A percentile compares a stretch with the other conserved stretches of the same genome.
Conservation (phyloP, 2,329 filamentous ascomycete genomes). For the Periconia sp. region DNA sequence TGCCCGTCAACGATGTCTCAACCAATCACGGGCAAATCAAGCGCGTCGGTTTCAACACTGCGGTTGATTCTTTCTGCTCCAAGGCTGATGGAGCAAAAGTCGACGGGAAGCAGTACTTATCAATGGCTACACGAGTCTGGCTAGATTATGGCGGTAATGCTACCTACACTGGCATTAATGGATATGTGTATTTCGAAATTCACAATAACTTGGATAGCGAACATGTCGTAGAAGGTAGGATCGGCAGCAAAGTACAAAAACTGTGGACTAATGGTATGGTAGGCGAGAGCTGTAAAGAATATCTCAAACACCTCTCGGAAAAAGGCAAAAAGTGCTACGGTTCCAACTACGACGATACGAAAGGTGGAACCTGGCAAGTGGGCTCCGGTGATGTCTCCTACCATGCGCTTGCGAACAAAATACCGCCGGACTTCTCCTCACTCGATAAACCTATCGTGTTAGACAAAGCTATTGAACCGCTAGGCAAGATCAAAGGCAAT, state of each 20-base stretch:
- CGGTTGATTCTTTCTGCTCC: conserved; percentile 20
- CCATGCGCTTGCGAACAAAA: conserved; percentile 19
- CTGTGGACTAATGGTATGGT: not conserved
- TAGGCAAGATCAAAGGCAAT: conserved; percentile 15
- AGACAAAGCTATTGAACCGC: conserved; percentile 6
- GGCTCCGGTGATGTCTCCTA: conserved; percentile 15
- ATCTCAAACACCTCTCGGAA: conserved; percentile 16
- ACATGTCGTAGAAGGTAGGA: conserved; percentile 14
- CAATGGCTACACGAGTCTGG: conserved; percentile 18
- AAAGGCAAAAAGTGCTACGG: conserved; percentile 17
- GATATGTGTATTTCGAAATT: conserved; percentile 22
- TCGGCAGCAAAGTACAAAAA: not conserved
- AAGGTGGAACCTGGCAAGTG: conserved; percentile 23
- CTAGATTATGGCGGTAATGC: conserved; percentile 10
- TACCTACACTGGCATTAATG: conserved; percentile 15
- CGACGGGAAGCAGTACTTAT: conserved; percentile 10
- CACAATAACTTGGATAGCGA: conserved; percentile 15
- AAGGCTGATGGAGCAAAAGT: conserved; percentile 14
- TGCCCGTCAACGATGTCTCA: conserved; percentile 15
- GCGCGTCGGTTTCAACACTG: conserved; percentile 16
- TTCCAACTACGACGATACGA: conserved; percentile 17
- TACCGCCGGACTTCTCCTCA: conserved; percentile 10
- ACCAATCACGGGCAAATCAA: conserved; percentile 11
- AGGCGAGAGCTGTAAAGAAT: conserved; percentile 16
- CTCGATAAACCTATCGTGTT: conserved; percentile 14